Base-by-base conservation (phyloP, 1,284 basidiomycete species). In the Farysia itapuensis region DNA sequence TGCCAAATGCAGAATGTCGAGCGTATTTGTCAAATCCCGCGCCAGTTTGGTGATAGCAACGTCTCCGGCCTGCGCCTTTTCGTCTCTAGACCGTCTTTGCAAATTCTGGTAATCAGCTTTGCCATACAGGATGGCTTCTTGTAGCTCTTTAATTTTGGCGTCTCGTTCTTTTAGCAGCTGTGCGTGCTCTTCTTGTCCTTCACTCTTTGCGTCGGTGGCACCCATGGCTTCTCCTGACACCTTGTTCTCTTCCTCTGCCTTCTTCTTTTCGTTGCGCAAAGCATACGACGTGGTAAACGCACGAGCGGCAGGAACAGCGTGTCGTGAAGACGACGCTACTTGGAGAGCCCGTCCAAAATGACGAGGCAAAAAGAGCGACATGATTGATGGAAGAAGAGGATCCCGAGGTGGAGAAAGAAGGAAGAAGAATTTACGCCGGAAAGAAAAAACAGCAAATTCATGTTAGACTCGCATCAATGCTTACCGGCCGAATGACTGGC, bases 41-140 rank as follows among this genome's bases (percentile, higher is more conserved):
- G 94, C 94, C 73, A 99, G 95, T 42, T 85, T 85, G 39, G 88
- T 83, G 75, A 98, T 93, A 48, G 92, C 93, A 79, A 88, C 94
- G 79, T 96, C 91, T 53, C 86, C 85, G 15, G 91, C 89, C 77
- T 90, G 89, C 75, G 88, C 84, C 81, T 90, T 92, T 79, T 98
- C 94, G 57, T 89, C 84, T 21, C 85, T 85, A 44, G 90, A 83
- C 67, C 93, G 90, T 49, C 91, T 87, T 77, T 93, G 90, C 38
- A 96, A 82, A 77, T 97, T 99, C 57, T 96, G 82, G 79, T 91
- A 90, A 80, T 98, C 94, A 61, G 94, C 95, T 52, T 78, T 70
- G 29, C 70, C 71, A 39, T 73, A 75, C n/a, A 74, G 53, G 34
- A 75, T 35, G 8, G 66, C 53, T 19, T 75, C 72, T 57, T 70